Base-by-base conservation (phyloP, 495 filamentous ascomycete species). In the Xanthoparmelia taractica region DNA sequence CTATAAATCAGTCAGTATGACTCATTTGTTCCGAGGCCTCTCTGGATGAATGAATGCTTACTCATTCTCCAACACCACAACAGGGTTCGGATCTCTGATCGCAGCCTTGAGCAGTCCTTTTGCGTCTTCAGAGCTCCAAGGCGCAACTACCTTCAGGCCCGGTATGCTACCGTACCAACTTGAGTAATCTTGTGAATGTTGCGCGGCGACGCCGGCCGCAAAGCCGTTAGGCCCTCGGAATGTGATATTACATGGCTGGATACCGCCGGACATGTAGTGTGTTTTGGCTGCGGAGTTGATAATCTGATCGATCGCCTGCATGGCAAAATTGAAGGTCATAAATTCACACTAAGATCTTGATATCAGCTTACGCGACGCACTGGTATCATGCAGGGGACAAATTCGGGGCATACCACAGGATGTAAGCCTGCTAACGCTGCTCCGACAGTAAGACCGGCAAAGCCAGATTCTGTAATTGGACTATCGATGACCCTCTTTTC, bases 321-420 rank as follows among this genome's bases (percentile, higher is more conserved):
- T 98, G 76, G 94, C 94, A 75, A 98, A 98, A 83, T 98, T 98
- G 89, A 96, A 98, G 69, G 94, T 98, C 94, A 98, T 98, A 85
- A 98, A 98, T 78, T 96, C 92, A 83, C 91, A 96, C 91, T 96
- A 73, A 10, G 63, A 55, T 57, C 61, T 18, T 27, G 17, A 29
- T 23, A 38, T 69, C 58, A 69, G 65, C 61, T 62, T 34, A 29
- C 29, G n/a, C 41, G 31, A 11, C 27, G 10, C 50, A 18, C 6
- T 43, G 13, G 13, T 27, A 59, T 20, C 41, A 33, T 34, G 41
- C 1, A 34, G 29, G 41, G 10, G 64, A 56, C 18, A 62, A n/a
- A 83, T 4, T n/a, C 5, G 50, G 50, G 33, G 50, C 91, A 82
- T 79, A 96, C 91, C 69, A 98, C 84, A 52, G 94, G 94, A 81